These are phyloP conservation scores for Coffea eugenioides DNA, from an alignment of 257 asterid species.

Conservation along the genomic window DNA sequence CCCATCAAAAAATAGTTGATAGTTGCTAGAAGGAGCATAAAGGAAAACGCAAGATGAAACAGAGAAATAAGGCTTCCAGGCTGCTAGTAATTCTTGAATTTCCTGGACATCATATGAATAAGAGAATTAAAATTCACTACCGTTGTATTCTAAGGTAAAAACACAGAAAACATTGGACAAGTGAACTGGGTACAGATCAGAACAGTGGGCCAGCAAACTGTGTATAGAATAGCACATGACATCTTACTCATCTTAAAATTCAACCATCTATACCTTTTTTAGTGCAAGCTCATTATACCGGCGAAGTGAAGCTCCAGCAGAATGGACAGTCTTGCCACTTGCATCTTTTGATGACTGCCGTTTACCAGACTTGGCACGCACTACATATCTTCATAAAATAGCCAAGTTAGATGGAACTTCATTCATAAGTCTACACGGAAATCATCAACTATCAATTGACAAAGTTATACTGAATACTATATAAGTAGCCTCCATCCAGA, in stretches of 20 bases:
- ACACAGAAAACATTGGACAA: neutral
- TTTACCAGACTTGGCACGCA: constrained; percentile 97
- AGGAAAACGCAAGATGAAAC: constrained; percentile 65
- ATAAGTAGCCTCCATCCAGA: neutral
- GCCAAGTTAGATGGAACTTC: constrained; percentile 5
- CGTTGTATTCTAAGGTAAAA: neutral
- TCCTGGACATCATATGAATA: constrained; percentile 53
- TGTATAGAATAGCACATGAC: neutral
- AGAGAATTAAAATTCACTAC: neutral
- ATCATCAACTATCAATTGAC: neutral
- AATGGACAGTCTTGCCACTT: constrained; percentile 75
- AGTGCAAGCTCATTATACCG: constrained; percentile 89
- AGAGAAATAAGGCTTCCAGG: constrained; percentile 77
- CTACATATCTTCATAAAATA: constrained; percentile 70
- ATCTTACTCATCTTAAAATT: constrained; percentile 2
- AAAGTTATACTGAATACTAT: neutral
- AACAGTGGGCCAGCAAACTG: too few relatives aligned
- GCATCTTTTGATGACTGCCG: constrained; percentile 91
- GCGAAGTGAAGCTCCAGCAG: constrained; percentile 99
- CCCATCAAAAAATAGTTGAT: constrained; percentile 82
- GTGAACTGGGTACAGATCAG: neutral
- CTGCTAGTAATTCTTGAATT: constrained; percentile 67
- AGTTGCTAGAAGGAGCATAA: constrained; percentile 75
- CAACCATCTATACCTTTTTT: constrained; percentile 58
- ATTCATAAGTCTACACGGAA: neutral